phyloP scores from a whole-genome alignment of 176 grass and related monocot genomes.

The Leersia perrieri region DNA sequence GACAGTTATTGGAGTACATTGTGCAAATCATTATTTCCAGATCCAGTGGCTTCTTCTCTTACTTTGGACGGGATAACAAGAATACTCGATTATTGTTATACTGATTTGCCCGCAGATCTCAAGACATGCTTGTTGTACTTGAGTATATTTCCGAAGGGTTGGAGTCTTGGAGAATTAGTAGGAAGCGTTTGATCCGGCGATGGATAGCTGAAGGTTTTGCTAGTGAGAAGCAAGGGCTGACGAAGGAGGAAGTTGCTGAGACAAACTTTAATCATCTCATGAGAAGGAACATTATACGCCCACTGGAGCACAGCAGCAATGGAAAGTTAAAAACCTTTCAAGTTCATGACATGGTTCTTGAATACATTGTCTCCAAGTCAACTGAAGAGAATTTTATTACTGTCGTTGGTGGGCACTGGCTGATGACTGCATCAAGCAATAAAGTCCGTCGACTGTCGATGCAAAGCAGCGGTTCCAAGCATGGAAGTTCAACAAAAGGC shows the following conservation, averaged over 20 bases:
- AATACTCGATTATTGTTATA: constrained; percentile 12
- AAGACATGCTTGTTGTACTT: constrained; percentile 5
- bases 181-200: neutral
- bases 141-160: constrained; percentile 17
- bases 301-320: constrained; percentile 2
- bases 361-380: constrained; percentile 13
- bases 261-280: constrained; percentile 16
- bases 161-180: neutral
- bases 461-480: constrained; percentile 5
- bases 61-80: neutral
- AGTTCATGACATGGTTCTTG: constrained; percentile 35
- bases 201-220: constrained; percentile 25
- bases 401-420: constrained; percentile 8
- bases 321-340: constrained; percentile 14
- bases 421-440: neutral
- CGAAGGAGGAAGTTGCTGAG: neutral
- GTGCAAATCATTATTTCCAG: neutral
- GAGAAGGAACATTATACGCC: constrained; percentile 4
- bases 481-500: neutral
- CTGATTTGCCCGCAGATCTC: constrained; percentile 1
- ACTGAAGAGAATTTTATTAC: constrained; percentile 27
- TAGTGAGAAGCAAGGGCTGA: constrained; percentile 4
- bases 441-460: constrained; percentile 18
- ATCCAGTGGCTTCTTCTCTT: neutral
- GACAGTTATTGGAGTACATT: neutral